These are phyloP conservation scores for Symbiodinium natans DNA, from an alignment of 73 alveolate species.

Conservation along the genomic window DNA sequence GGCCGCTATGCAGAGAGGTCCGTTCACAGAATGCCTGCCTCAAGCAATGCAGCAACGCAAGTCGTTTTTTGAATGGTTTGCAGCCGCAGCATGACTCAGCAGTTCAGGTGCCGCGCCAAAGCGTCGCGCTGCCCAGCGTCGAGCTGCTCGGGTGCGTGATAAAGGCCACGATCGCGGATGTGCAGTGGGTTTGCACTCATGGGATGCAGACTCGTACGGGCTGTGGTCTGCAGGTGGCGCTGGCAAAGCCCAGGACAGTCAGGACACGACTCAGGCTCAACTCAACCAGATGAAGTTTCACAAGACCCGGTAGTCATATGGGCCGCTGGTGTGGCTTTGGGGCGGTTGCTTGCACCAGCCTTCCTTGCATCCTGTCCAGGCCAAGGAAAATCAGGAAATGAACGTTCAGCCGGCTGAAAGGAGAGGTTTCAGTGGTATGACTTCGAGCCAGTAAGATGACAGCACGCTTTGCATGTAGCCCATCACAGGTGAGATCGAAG, in stretches of 20 bases:
- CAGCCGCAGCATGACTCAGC: too few species aligned
- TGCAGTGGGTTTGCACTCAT: background rate
- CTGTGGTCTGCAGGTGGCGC: background rate
- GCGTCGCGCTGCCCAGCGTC: constrained; percentile 20
- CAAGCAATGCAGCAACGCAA: too few species aligned
- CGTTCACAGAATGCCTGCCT: background rate
- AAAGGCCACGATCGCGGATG: background rate
- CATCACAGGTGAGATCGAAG: background rate
- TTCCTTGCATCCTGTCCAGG: too few species aligned
- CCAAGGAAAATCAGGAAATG: background rate
- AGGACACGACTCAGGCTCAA: too few species aligned
- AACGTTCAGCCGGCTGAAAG: background rate
- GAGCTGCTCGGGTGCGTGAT: background rate
- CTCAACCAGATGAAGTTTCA: too few species aligned
- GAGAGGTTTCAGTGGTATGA: too few species aligned
- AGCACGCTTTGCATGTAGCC: too few species aligned
- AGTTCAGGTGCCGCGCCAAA: constrained; percentile 10
- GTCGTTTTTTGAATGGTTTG: background rate
- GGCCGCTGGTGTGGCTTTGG: too few species aligned
- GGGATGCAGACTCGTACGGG: too few species aligned
- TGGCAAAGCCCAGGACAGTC: background rate
- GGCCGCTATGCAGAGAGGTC: background rate
- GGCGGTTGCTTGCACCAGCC: too few species aligned
- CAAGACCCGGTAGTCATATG: too few species aligned
- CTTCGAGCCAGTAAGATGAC: too few species aligned